Conservation (phyloP, 1,139 yeast species). For the Protomyces pachydermus region DNA sequence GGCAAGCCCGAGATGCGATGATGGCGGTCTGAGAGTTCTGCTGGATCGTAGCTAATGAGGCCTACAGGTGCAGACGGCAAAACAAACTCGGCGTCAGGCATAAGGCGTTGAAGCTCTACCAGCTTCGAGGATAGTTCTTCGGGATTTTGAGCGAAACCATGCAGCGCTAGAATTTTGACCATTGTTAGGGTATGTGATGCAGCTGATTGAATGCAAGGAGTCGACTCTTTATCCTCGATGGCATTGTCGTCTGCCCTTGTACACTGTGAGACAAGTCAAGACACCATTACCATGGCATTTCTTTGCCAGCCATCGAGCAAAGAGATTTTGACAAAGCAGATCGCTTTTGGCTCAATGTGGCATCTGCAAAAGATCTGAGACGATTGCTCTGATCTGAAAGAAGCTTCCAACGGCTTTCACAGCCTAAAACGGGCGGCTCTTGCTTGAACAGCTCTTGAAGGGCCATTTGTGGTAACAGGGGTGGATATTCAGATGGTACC, state of each 20-base stretch:
- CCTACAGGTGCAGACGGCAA: slow-evolving; percentile 8
- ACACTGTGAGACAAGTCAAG: background rate
- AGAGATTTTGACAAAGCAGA: background rate
- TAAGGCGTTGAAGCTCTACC: background rate
- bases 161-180: slow-evolving; percentile 49
- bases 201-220: background rate
- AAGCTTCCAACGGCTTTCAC: too few relatives aligned
- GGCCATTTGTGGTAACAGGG: too few relatives aligned
- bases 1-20: background rate
- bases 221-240: background rate
- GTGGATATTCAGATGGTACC: background rate
- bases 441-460: too few relatives aligned
- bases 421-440: too few relatives aligned
- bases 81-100: slow-evolving; percentile 5
- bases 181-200: slow-evolving; percentile 5
- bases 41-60: slow-evolving; percentile 9
- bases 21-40: slow-evolving; percentile 10
- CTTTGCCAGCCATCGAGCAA: background rate
- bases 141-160: slow-evolving; percentile 47
- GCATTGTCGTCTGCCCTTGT: background rate
- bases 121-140: slow-evolving; percentile 13
- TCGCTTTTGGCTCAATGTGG: too few relatives aligned
- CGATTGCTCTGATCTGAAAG: too few relatives aligned
- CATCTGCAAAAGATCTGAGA: too few relatives aligned
- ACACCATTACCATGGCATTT: background rate